Evolutionary conservation across 2,329 filamentous ascomycete species (phyloP).

Genomic region (Talaromyces funiculosus): DNA sequence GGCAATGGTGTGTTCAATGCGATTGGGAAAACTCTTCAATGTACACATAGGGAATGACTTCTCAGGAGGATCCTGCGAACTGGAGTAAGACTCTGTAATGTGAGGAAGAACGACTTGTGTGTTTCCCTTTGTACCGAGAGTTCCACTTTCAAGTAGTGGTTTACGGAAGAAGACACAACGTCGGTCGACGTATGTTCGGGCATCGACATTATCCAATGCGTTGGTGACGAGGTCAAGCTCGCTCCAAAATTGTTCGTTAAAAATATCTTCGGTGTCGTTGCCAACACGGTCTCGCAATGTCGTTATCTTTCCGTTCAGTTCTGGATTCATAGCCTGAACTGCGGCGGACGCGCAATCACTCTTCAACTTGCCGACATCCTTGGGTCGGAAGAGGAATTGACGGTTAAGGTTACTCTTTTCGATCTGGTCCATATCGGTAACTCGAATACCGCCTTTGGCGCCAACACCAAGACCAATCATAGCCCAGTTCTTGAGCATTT

Average conservation of each 20-base stretch:
- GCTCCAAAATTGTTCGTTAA: conserved; percentile 91
- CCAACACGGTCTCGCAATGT: conserved; percentile 86
- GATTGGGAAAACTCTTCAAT: conserved; percentile 92
- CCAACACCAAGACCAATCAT: conserved; percentile 94
- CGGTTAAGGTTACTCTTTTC: conserved; percentile 98
- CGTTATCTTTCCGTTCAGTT: conserved; percentile 77
- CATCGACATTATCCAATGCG: conserved; percentile 94
- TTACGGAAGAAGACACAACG: conserved; percentile 98
- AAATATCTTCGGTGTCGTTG: conserved; percentile 84
- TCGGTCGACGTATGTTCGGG: conserved; percentile 90
- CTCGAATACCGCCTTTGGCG: conserved; percentile 78
- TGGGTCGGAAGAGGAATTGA: conserved; percentile 89
- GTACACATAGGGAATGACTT: conserved; percentile 99
- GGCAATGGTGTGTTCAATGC: conserved; percentile 96
- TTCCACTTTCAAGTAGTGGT: conserved; percentile 91
- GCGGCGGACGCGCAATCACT: conserved; percentile 86
- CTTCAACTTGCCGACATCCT: conserved; percentile 94
- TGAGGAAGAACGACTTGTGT: conserved; percentile 89
- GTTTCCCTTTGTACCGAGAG: conserved; percentile 97
- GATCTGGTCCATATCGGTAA: conserved; percentile 98
- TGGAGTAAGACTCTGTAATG: conserved; percentile 94
- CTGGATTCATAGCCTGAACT: conserved; percentile 94
- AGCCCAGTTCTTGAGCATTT: conserved; percentile 99
- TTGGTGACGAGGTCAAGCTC: conserved; percentile 88
- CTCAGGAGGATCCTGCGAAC: conserved; percentile 93